phyloP scores from a whole-genome alignment of 2,329 filamentous ascomycete genomes.

The Allantophomopsis lycopodina region DNA sequence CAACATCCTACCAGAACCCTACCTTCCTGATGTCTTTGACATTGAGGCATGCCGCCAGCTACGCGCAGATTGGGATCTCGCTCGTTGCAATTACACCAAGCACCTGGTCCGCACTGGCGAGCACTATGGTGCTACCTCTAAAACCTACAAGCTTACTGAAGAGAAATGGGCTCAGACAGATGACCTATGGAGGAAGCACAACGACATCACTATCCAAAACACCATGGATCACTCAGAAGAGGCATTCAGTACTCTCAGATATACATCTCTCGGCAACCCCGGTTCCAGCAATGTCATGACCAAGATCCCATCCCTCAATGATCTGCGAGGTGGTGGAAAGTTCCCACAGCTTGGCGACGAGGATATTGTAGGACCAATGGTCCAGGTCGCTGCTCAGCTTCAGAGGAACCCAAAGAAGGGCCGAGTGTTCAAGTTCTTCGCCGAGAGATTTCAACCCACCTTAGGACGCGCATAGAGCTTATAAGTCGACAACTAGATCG shows the following conservation, averaged over 20 bases:
- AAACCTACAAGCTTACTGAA: slow-evolving; percentile 74
- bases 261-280: slow-evolving; percentile 28
- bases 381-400: slow-evolving; percentile 16
- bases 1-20: slow-evolving; percentile 72
- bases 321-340: slow-evolving; percentile 58
- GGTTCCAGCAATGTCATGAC: slow-evolving; percentile 33
- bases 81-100: slow-evolving; percentile 76
- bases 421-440: slow-evolving; percentile 17
- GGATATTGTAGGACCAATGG: slow-evolving; percentile 89
- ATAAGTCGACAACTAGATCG: not conserved
- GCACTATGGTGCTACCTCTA: slow-evolving; percentile 82
- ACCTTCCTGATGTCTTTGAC: slow-evolving; percentile 50
- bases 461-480: slow-evolving; percentile 9
- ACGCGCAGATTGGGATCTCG: slow-evolving; percentile 68
- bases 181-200: slow-evolving; percentile 54
- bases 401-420: slow-evolving; percentile 16
- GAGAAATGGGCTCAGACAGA: slow-evolving; percentile 82
- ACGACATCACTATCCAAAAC: slow-evolving; percentile 48
- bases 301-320: slow-evolving; percentile 54
- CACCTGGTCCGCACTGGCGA: slow-evolving; percentile 80
- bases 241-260: slow-evolving; percentile 27
- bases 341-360: slow-evolving; percentile 81
- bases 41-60: slow-evolving; percentile 43
- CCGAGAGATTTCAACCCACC: slow-evolving; percentile 17
- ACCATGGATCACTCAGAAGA: slow-evolving; percentile 26